Evolutionary conservation across 495 filamentous ascomycete genomes (phyloP), one percentile per base, ranked within the genome.

Genomic region (Lepidopterella palustris): DNA sequence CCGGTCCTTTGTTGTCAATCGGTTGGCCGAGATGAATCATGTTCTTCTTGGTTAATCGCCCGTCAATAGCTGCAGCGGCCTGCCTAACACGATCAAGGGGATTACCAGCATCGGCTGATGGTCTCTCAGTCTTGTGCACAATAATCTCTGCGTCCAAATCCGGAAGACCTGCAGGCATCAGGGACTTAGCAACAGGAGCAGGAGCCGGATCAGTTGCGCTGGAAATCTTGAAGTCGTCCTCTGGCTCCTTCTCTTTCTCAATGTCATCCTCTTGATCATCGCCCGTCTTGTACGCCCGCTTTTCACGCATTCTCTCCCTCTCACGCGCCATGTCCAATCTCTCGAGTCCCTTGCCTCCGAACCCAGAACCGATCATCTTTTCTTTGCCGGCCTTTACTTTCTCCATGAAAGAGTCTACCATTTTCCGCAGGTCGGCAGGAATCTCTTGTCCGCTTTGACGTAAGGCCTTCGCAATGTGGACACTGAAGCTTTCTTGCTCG

Each of bases 1-100:
- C 93, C 11, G 93, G 93, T 4, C 93, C 93, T 71, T 96, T 96
- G 72, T 99, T 99, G 77, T 99, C 93, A 69, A 97, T 96, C 18
- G 95, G 93, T 49, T 95, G 90, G 5, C 93, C 95, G 2, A 87
- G 86, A 63, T 92, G 85, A 65, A 96, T 82, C 66, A 90, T 87
- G 57, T 89, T 88, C 29, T 88, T 87, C 59, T 88, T 85, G 65
- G 88, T 92, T 21, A 98, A 76, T 57, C 92, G 89, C 39, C 85
- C 84, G 70, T 95, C 84, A 70, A 97, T 96, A 68, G 84, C 85
- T 58, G 86, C 88, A 63, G 90, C 90, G 5, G 91, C 93, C 28
- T 83, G 85, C 39, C 84, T 84, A 54, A 95, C 93, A 72, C 88
- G 87, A 67, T 92, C 91, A 59, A 96, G 76, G 6, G 89, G 81